A percentile compares a stretch with the other conserved stretches of the same genome.
phyloP scores from a whole-genome alignment of 2,329 filamentous ascomycete species.

The Venturia effusa region DNA sequence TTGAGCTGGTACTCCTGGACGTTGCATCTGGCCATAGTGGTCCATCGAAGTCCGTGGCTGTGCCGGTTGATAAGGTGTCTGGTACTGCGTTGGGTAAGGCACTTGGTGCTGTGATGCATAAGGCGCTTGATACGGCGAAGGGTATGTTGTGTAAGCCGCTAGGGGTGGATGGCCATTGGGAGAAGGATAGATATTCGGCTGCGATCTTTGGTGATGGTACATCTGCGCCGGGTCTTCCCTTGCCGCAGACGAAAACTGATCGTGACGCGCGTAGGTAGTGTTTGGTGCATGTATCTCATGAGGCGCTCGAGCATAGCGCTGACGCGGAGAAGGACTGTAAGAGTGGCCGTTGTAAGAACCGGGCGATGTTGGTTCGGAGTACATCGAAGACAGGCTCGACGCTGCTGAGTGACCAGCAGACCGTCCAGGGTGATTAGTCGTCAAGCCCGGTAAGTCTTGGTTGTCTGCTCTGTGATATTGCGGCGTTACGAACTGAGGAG shows the following conservation, averaged over 20 bases:
- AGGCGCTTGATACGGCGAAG: background rate
- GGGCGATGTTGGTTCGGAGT: conserved; percentile 6
- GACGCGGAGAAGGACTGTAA: background rate
- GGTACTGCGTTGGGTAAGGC: background rate
- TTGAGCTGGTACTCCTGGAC: background rate
- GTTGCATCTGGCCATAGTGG: background rate
- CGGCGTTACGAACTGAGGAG: background rate
- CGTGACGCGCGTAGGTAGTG: background rate
- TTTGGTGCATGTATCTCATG: background rate
- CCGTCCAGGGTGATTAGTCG: background rate
- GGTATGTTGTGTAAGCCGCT: background rate
- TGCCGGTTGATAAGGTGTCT: background rate
- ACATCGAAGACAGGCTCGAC: conserved; percentile 3
- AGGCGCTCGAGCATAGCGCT: background rate
- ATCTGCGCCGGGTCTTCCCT: background rate
- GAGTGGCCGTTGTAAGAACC: background rate
- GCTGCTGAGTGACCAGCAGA: conserved; percentile 1
- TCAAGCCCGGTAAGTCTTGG: background rate
- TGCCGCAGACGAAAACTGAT: background rate
- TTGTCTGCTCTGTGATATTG: background rate
- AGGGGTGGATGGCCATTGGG: background rate
- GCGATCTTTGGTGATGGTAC: background rate
- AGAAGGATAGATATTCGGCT: background rate
- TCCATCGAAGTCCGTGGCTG: background rate
- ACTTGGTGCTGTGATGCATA: background rate